A percentile compares a stretch with the other conserved stretches of the same genome.
Evolutionary conservation across 1,139 yeast species (phyloP).

Genomic region (Geotrichum klebahnii): DNA sequence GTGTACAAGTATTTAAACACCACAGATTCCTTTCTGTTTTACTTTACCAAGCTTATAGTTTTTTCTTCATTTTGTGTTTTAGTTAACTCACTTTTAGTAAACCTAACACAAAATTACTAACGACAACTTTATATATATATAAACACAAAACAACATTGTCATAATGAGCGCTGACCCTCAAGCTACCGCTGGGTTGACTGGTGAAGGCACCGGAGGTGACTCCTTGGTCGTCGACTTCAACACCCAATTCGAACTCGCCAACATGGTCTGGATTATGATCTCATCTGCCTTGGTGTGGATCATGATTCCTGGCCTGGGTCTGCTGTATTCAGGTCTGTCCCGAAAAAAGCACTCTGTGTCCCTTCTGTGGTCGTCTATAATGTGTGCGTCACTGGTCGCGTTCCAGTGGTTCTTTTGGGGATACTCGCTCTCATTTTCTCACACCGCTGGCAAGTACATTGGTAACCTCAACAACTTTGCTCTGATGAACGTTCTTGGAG

Average conservation of each 20-base stretch:
- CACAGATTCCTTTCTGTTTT: no score
- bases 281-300: slow-evolving; percentile 80
- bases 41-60: no score
- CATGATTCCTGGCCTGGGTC: slow-evolving; percentile 92
- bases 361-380: slow-evolving; percentile 86
- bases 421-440: slow-evolving; percentile 79
- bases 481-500: slow-evolving; percentile 73
- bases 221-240: slow-evolving; percentile 69
- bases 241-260: slow-evolving; percentile 59
- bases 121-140: neutral
- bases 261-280: slow-evolving; percentile 84
- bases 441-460: slow-evolving; percentile 61
- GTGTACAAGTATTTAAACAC: no score
- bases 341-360: slow-evolving; percentile 91
- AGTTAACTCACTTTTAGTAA: no score
- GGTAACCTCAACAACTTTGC: slow-evolving; percentile 81
- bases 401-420: slow-evolving; percentile 99
- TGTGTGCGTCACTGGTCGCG: slow-evolving; percentile 73
- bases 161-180: no score
- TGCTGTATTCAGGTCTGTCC: slow-evolving; percentile 83
- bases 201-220: slow-evolving; percentile 58
- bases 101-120: neutral
- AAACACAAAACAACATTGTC: neutral
- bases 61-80: no score
- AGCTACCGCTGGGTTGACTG: slow-evolving; percentile 24